phyloP scores from a whole-genome alignment of 148 eudicot species.

The Linanthus parryae region DNA sequence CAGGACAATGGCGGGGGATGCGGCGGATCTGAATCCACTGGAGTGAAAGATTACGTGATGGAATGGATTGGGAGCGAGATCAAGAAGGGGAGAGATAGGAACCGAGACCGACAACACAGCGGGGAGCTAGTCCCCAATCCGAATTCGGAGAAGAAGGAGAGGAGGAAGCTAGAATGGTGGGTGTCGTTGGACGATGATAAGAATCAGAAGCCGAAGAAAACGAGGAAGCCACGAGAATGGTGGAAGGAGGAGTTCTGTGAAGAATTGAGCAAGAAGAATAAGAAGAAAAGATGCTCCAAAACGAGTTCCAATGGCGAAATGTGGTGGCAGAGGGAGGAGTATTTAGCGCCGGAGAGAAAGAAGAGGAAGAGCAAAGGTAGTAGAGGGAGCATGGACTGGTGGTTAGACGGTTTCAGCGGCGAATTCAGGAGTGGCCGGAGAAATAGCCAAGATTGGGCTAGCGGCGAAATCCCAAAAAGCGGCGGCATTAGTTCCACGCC shows the following conservation, averaged over 20 bases:
- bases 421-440: slow-evolving; percentile 63
- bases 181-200: slow-evolving; percentile 51
- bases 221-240: slow-evolving; percentile 92
- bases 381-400: slow-evolving; percentile 80
- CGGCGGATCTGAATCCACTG: slow-evolving; percentile 56
- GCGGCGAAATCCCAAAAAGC: slow-evolving; percentile 77
- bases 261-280: slow-evolving; percentile 61
- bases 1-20: slow-evolving; percentile 47
- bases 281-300: slow-evolving; percentile 41
- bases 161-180: slow-evolving; percentile 80
- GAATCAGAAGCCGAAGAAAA: slow-evolving; percentile 47
- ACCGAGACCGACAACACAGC: too few relatives aligned
- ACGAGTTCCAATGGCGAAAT: slow-evolving; percentile 29
- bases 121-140: slow-evolving; percentile 32
- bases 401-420: slow-evolving; percentile 88
- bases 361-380: slow-evolving; percentile 66
- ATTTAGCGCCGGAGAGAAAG: slow-evolving; percentile 55
- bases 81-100: slow-evolving; percentile 69
- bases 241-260: slow-evolving; percentile 98
- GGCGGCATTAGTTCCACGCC: slow-evolving; percentile 96
- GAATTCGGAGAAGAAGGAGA: slow-evolving; percentile 37
- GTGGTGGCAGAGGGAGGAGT: slow-evolving; percentile 94
- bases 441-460: slow-evolving; percentile 74
- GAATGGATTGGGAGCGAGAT: slow-evolving; percentile 98
- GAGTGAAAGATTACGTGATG: slow-evolving; percentile 93